Evolutionary conservation across 805 yeast species (phyloP).

Genomic region (Saturnispora gosingensis): DNA sequence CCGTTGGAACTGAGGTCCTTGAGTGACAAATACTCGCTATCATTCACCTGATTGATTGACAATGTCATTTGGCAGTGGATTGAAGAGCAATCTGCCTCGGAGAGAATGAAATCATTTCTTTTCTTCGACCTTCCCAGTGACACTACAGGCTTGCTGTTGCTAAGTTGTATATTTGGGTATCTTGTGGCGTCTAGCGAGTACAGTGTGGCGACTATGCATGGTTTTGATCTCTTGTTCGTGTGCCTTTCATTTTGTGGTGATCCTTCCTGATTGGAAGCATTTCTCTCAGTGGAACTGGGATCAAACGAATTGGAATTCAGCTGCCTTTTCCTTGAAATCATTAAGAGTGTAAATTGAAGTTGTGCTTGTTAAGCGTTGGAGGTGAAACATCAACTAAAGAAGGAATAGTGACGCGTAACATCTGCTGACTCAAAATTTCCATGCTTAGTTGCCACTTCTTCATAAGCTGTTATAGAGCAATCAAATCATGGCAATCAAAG

Average conservation of each 20-base stretch:
- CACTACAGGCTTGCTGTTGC: background rate
- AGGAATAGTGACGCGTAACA: conserved; percentile 1
- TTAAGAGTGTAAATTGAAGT: background rate
- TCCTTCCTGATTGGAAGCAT: background rate
- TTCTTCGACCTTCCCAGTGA: conserved; percentile 22
- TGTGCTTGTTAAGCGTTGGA: background rate
- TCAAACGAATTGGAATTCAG: background rate
- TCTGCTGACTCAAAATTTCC: background rate
- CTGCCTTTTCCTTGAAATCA: conserved; percentile 4
- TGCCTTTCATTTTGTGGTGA: background rate
- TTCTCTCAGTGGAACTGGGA: background rate
- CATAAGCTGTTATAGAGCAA: background rate
- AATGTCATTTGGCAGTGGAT: conserved; percentile 47
- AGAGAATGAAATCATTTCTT: conserved; percentile 44
- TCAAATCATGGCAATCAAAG: conserved; percentile 62
- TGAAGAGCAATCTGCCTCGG: conserved; percentile 48
- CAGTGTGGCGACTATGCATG: conserved; percentile 5
- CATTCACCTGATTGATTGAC: conserved; percentile 31
- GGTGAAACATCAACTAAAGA: background rate
- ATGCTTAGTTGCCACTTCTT: background rate
- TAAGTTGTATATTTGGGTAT: conserved; percentile 3
- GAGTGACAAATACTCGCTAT: conserved; percentile 34
- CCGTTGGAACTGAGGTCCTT: conserved; percentile 60
- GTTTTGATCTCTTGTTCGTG: background rate
- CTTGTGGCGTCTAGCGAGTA: conserved; percentile 8